Evolutionary conservation across 2,329 filamentous ascomycete genomes (phyloP).

Genomic region (Diaporthe eres): DNA sequence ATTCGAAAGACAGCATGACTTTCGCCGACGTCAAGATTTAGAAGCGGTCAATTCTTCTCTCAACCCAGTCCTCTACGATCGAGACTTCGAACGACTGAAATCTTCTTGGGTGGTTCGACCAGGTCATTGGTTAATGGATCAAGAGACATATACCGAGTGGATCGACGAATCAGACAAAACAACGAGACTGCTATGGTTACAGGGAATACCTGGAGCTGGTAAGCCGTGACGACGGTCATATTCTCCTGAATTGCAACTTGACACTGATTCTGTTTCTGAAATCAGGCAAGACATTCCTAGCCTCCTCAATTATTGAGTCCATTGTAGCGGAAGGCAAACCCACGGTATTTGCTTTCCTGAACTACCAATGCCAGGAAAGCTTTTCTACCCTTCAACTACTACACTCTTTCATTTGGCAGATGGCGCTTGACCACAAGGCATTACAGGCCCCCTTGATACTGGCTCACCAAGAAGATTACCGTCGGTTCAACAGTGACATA

Average conservation of each 20-base stretch:
- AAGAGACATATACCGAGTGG: too few species aligned
- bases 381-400: neutral
- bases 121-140: neutral
- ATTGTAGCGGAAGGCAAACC: neutral
- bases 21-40: too few species aligned
- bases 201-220: slow-evolving; percentile 9
- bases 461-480: neutral
- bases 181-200: neutral
- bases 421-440: neutral
- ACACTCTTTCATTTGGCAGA: slow-evolving; percentile 2
- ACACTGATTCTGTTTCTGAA: too few species aligned
- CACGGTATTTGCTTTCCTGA: neutral
- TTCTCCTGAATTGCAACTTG: too few species aligned
- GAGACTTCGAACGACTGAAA: too few species aligned
- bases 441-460: neutral
- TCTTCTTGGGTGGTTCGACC: neutral
- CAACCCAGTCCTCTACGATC: too few species aligned
- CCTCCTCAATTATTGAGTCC: neutral
- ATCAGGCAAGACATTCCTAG: neutral
- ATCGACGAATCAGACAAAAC: too few species aligned
- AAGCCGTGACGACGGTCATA: neutral
- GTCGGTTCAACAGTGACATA: neutral
- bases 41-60: too few species aligned
- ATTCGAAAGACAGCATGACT: too few species aligned
- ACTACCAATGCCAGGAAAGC: neutral